These are phyloP conservation scores for Russula virescens DNA, from an alignment of 768 basidiomycete species.

Conservation along the genomic window DNA sequence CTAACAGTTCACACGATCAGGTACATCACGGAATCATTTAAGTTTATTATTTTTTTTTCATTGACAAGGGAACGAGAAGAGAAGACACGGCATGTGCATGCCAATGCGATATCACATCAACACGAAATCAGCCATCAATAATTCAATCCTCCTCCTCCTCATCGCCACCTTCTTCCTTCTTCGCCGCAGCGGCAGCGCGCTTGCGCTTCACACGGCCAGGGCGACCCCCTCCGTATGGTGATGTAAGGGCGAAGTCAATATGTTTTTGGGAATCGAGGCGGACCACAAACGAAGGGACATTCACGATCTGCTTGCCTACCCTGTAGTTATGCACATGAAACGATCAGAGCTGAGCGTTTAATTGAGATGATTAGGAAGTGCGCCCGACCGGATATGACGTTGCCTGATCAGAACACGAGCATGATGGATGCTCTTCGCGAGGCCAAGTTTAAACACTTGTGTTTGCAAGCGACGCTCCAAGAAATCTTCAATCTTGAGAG, in stretches of 20 bases:
- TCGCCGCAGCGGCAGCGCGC: conserved; percentile 88
- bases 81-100: no score
- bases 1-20: conserved; percentile 9
- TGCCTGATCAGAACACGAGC: conserved; percentile 97
- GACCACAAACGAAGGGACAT: conserved; percentile 97
- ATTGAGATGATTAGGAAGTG: not conserved
- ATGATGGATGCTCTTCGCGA: conserved; percentile 98
- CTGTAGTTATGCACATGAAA: conserved; percentile 35
- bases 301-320: conserved; percentile 98
- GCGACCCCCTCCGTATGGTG: conserved; percentile 92
- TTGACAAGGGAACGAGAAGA: no score
- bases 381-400: conserved; percentile 88
- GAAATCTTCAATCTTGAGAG: conserved; percentile 99
- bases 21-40: not conserved
- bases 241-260: conserved; percentile 97
- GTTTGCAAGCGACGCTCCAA: conserved; percentile 98
- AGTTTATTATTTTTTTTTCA: not conserved
- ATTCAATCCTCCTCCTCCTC: conserved; percentile 81
- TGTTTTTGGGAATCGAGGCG: conserved; percentile 99
- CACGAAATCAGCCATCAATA: not conserved
- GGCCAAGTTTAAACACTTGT: conserved; percentile 98
- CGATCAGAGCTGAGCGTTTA: not conserved
- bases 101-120: not conserved
- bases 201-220: conserved; percentile 98
- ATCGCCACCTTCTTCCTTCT: conserved; percentile 84